A percentile compares a stretch with the other conserved stretches of the same genome.
These are phyloP conservation scores for Symbiodinium pilosum DNA, from an alignment of 73 alveolate species.

Conservation along the genomic window DNA sequence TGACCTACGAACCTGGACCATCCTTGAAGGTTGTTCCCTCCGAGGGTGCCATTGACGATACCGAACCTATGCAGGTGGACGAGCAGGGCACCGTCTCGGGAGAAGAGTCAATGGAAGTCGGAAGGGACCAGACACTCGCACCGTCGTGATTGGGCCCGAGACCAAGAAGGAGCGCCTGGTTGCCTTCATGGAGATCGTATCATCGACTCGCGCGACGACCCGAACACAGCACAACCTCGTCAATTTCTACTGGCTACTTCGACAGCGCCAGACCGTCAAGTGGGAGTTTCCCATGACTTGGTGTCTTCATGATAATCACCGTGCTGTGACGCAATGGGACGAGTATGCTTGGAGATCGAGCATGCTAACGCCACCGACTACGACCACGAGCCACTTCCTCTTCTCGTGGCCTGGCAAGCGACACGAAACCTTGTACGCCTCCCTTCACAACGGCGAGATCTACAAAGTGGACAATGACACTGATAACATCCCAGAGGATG, in stretches of 20 bases:
- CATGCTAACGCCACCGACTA: no score
- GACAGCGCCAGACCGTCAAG: no score
- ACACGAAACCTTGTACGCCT: neutral
- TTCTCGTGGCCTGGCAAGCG: neutral
- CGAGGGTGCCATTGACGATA: neutral
- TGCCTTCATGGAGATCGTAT: no score
- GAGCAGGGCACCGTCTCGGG: neutral
- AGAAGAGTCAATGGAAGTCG: neutral
- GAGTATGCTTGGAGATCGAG: no score
- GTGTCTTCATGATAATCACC: no score
- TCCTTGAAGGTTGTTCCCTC: neutral
- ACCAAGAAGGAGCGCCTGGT: neutral
- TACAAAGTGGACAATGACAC: conserved; percentile 30
- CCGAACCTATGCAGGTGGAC: neutral
- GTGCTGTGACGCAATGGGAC: no score
- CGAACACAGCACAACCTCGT: no score
- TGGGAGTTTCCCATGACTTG: no score
- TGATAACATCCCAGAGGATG: neutral
- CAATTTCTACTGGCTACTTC: no score
- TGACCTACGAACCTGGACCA: neutral
- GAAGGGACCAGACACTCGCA: neutral
- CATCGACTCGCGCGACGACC: no score
- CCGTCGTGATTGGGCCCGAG: neutral
- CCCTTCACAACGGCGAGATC: neutral
- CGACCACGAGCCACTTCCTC: no score